Evolutionary conservation across 2,329 filamentous ascomycete genomes (phyloP).

Genomic region (Rhexocercosporidium sp.): DNA sequence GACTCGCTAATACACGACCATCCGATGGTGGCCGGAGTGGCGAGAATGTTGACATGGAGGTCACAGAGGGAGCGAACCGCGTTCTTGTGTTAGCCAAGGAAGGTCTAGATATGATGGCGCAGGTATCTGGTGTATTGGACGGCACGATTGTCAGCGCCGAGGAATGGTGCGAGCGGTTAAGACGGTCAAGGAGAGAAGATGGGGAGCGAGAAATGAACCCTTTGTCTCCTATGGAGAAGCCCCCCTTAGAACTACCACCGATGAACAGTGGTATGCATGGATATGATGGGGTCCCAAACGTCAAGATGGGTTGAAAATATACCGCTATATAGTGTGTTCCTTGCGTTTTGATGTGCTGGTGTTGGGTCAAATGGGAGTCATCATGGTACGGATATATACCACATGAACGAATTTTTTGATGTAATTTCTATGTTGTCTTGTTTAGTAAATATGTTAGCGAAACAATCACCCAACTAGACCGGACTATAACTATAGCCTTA

Average conservation of each 20-base stretch:
- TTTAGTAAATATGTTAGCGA: not conserved
- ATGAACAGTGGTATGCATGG: constrained; percentile 20
- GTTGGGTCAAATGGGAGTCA: not conserved
- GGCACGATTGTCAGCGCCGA: constrained; percentile 91
- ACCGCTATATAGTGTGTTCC: not conserved
- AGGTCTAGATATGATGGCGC: constrained; percentile 90
- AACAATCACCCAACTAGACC: not conserved
- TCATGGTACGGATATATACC: constrained; percentile 4
- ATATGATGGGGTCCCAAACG: constrained; percentile 20
- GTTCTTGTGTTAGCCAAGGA: constrained; percentile 88
- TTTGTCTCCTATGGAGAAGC: constrained; percentile 22
- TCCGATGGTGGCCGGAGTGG: constrained; percentile 42
- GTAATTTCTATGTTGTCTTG: not conserved
- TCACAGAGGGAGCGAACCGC: constrained; percentile 68
- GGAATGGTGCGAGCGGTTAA: constrained; percentile 84
- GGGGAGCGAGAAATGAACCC: constrained; percentile 26
- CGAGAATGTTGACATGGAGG: constrained; percentile 49
- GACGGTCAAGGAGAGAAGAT: constrained; percentile 47
- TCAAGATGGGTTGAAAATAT: constrained; percentile 31
- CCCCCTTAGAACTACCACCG: constrained; percentile 22
- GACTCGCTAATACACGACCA: constrained; percentile 64
- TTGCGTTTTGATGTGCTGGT: not conserved
- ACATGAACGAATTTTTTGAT: not conserved
- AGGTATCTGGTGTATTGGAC: constrained; percentile 86
- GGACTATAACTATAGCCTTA: too few species aligned